These are phyloP conservation scores for Corymbia citriodora DNA, from an alignment of 441 rosid genomes.

Conservation along the genomic window DNA sequence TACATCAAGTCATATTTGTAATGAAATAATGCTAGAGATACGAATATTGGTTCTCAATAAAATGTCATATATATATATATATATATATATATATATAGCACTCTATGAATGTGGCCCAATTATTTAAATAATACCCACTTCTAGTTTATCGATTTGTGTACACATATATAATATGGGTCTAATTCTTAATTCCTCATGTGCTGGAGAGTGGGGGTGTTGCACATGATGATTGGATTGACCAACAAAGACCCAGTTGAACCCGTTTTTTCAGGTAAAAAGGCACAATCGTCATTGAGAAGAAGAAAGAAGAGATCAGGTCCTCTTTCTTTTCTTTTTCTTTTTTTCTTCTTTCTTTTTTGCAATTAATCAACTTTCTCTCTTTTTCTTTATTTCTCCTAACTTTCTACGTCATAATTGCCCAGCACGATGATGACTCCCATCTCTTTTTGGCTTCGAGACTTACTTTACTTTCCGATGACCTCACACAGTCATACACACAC, in stretches of 20 bases:
- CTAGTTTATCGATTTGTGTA: not conserved
- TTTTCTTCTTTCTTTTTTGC: not conserved
- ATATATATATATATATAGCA: not conserved
- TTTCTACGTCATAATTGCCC: conserved; percentile 6
- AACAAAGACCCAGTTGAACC: not conserved
- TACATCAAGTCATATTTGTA: not conserved
- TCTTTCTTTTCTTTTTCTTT: not conserved
- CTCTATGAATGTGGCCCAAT: not conserved
- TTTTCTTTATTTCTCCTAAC: conserved; percentile 5
- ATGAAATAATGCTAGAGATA: not conserved
- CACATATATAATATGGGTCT: not conserved
- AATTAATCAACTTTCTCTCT: not conserved
- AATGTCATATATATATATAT: not conserved
- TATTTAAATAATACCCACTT: not conserved
- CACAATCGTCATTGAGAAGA: conserved; percentile 4
- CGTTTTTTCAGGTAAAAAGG: not conserved
- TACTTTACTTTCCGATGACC: not conserved
- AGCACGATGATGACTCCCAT: not conserved
- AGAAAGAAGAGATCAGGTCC: not conserved
- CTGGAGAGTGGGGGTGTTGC: not conserved
- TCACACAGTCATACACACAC: not conserved
- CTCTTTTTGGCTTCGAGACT: not conserved
- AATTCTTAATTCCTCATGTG: not conserved
- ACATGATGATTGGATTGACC: not conserved
- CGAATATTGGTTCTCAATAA: not conserved